phyloP scores from a whole-genome alignment of 768 basidiomycete species.

The Gelatoporia subvermispora region DNA sequence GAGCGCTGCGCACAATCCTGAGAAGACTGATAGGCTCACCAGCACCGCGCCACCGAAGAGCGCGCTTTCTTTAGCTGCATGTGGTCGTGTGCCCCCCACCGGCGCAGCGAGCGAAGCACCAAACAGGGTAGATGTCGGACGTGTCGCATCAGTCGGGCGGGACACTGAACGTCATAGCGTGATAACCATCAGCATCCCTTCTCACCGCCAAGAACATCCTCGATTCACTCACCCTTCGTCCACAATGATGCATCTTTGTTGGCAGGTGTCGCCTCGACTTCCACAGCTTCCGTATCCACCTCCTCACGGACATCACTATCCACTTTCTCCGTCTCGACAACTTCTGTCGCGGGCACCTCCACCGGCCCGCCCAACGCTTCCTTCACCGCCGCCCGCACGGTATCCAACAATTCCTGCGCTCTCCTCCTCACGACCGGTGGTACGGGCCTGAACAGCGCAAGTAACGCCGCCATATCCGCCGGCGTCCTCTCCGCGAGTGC shows the following conservation, averaged over 20 bases:
- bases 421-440: constrained; percentile 61
- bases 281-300: background rate
- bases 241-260: background rate
- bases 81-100: no score
- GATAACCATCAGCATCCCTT: background rate
- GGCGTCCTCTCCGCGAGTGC: constrained; percentile 69
- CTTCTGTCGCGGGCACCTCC: background rate
- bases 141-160: no score
- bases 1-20: no score
- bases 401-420: constrained; percentile 58
- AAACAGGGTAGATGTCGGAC: no score
- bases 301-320: background rate
- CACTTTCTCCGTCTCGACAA: background rate
- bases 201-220: background rate
- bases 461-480: constrained; percentile 54
- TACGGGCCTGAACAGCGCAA: constrained; percentile 53
- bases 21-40: no score
- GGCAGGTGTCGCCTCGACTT: background rate
- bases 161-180: background rate
- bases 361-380: constrained; percentile 3
- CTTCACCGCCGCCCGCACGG: constrained; percentile 50
- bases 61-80: no score
- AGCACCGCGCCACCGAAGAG: no score
- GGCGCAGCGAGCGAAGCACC: no score
- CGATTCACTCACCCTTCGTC: constrained; percentile 1